These are phyloP conservation scores for Penicillium janthinellum DNA, from an alignment of 2,329 filamentous ascomycete species.

Conservation along the genomic window DNA sequence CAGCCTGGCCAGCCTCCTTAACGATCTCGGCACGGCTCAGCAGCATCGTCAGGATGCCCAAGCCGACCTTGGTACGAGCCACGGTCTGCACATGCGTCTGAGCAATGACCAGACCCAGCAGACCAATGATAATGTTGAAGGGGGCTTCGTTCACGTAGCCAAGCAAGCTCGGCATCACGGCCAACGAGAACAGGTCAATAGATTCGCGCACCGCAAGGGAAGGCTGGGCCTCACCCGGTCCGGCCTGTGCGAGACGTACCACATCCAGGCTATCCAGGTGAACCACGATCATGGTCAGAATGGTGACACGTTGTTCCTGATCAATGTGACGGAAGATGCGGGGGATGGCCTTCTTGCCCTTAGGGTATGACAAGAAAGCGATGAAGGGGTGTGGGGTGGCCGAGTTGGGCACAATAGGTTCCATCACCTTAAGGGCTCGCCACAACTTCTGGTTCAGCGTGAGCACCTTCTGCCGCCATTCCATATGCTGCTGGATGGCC, in stretches of 20 bases:
- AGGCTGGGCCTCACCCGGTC: constrained; percentile 70
- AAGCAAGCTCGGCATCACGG: constrained; percentile 88
- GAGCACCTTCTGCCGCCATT: constrained; percentile 74
- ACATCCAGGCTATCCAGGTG: constrained; percentile 93
- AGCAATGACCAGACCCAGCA: constrained; percentile 79
- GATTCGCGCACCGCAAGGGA: constrained; percentile 81
- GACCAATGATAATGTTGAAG: constrained; percentile 85
- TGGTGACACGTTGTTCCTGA: constrained; percentile 86
- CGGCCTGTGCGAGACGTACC: constrained; percentile 75
- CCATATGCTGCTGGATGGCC: constrained; percentile 71
- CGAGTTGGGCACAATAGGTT: constrained; percentile 76
- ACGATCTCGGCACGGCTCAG: constrained; percentile 91
- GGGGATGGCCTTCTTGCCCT: constrained; percentile 94
- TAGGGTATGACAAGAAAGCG: constrained; percentile 87
- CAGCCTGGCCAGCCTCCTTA: constrained; percentile 74
- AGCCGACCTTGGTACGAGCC: constrained; percentile 81
- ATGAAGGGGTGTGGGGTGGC: constrained; percentile 85
- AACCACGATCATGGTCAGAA: constrained; percentile 92
- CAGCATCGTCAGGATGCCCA: constrained; percentile 89
- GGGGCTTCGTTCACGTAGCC: constrained; percentile 88
- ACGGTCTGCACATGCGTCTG: constrained; percentile 83
- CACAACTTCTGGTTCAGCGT: constrained; percentile 79
- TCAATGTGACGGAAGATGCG: constrained; percentile 93
- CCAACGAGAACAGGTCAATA: constrained; percentile 83
- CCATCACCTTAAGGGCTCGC: constrained; percentile 86